A percentile compares a stretch with the other conserved stretches of the same genome.
Conservation (phyloP, 148 eudicot genomes). For the Heliamphora exappendiculata region DNA sequence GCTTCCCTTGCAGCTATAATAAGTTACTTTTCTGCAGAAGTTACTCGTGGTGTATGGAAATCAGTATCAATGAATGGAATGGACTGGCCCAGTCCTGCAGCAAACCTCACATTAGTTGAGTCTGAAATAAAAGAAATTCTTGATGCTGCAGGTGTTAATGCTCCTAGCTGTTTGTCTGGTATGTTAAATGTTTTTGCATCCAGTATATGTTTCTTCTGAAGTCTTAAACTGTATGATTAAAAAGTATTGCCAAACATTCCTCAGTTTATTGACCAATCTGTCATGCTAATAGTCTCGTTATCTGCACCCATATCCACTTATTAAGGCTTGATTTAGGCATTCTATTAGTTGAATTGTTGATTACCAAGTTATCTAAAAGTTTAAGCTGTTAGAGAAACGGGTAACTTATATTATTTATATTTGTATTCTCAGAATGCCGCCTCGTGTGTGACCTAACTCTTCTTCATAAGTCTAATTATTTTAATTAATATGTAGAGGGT, state of each 20-base stretch:
- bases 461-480: too few relatives aligned
- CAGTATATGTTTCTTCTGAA: background rate
- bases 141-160: slow-evolving; percentile 26
- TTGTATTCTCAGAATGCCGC: too few relatives aligned
- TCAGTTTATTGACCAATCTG: background rate
- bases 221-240: background rate
- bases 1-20: slow-evolving; percentile 32
- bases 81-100: slow-evolving; percentile 37
- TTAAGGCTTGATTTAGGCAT: background rate
- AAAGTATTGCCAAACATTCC: background rate
- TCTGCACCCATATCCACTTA: background rate
- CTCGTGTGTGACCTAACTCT: too few relatives aligned
- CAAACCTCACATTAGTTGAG: slow-evolving; percentile 22
- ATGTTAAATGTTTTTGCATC: background rate
- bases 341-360: background rate
- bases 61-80: slow-evolving; percentile 32
- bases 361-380: too few relatives aligned
- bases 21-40: slow-evolving; percentile 37
- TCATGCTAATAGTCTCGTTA: background rate
- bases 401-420: too few relatives aligned
- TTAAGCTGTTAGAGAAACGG: background rate
- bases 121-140: slow-evolving; percentile 29
- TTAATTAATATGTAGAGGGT: too few relatives aligned
- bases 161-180: slow-evolving; percentile 24
- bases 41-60: slow-evolving; percentile 37